Conservation (phyloP, 108 stramenopile genomes). For the Nitzschia sp. region DNA sequence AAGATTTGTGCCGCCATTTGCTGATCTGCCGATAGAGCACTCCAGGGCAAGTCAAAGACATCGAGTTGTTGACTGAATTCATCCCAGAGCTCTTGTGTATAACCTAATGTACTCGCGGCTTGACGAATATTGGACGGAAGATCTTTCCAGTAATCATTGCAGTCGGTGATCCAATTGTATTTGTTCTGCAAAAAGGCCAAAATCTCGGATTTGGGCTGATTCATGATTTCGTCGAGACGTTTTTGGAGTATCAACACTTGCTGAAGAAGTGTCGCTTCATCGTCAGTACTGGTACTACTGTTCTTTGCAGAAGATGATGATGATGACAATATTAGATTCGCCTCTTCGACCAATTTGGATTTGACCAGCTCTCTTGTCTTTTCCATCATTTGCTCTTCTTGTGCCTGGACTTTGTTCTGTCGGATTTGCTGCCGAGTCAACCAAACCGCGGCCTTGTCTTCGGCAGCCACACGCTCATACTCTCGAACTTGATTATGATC, state of each 20-base stretch:
- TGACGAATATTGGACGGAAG: constrained; percentile 24
- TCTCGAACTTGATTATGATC: constrained; percentile 12
- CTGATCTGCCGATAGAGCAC: constrained; percentile 32
- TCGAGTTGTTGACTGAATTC: constrained; percentile 17
- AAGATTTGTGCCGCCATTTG: constrained; percentile 10
- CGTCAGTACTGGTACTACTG: neutral
- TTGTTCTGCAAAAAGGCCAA: constrained; percentile 7
- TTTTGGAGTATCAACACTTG: constrained; percentile 3
- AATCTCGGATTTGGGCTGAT: neutral
- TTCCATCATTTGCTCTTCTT: constrained; percentile 11
- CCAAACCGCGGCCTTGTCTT: constrained; percentile 15
- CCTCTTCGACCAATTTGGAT: constrained; percentile 10
- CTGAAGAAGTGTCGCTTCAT: neutral
- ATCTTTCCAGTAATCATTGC: constrained; percentile 28
- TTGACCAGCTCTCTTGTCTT: constrained; percentile 11
- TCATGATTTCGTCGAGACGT: constrained; percentile 12
- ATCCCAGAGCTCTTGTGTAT: constrained; percentile 30
- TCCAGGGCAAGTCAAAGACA: constrained; percentile 19
- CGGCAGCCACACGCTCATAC: neutral
- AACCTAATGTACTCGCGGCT: constrained; percentile 33
- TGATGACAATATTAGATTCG: too few species aligned
- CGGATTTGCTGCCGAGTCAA: constrained; percentile 6
- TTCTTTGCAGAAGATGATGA: too few species aligned
- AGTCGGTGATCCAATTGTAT: constrained; percentile 20
- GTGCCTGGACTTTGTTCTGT: neutral